Evolutionary conservation across 306 rosid species (phyloP).

Genomic region (Hippophae gyantsensis): DNA sequence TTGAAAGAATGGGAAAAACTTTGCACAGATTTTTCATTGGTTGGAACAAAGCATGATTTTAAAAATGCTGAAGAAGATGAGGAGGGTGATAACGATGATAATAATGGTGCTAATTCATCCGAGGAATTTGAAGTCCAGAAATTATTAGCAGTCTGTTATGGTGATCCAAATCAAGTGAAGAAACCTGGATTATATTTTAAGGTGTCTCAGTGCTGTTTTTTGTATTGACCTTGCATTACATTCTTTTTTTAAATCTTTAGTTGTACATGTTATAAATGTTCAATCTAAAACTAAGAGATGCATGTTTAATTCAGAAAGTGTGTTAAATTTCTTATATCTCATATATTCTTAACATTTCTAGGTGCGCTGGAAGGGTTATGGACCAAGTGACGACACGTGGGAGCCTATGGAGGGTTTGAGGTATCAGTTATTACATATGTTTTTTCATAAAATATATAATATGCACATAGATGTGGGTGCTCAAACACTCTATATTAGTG

Average conservation of each 20-base stretch:
- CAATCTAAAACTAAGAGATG: no score
- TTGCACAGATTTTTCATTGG: constrained; percentile 34
- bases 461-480: no score
- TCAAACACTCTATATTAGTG: not conserved
- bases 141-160: constrained; percentile 38
- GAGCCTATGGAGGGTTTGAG: constrained; percentile 59
- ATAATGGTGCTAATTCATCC: constrained; percentile 11
- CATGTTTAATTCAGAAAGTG: not conserved
- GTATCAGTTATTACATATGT: constrained; percentile 12
- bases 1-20: constrained; percentile 57
- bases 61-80: constrained; percentile 1
- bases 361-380: constrained; percentile 84
- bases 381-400: constrained; percentile 55
- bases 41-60: constrained; percentile 1
- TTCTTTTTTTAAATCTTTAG: no score
- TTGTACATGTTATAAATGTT: no score
- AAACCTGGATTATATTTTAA: constrained; percentile 45
- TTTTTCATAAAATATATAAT: not conserved
- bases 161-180: constrained; percentile 34
- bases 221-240: no score
- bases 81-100: constrained; percentile 22
- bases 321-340: not conserved
- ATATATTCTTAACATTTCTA: constrained; percentile 1
- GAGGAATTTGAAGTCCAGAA: constrained; percentile 64
- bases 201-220: constrained; percentile 20